These are phyloP conservation scores for barley (Hordeum vulgare) DNA, from an alignment of 176 grass and related monocot genomes.

Conservation along the genomic window MorexV3_pseudomolecules_assembly NC_058521.1:76972828-76973327, in stretches of 20 bases:
- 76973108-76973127: neutral
- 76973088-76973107: neutral
- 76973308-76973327: neutral
- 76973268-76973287: neutral
- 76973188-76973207: constrained; percentile 46
- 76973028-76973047: constrained; percentile 33
- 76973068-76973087: constrained; percentile 10
- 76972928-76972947: constrained; percentile 99
- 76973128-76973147: constrained; percentile 47
- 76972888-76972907: constrained; percentile 89
- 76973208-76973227: constrained; percentile 45
- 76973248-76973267: constrained; percentile 2
- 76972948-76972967: constrained; percentile 90
- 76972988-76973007: constrained; percentile 60
- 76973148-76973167: constrained; percentile 34
- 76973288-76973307: neutral
- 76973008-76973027: constrained; percentile 47
- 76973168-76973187: constrained; percentile 44
- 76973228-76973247: constrained; percentile 2
- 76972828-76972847: neutral
- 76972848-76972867: neutral
- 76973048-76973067: neutral
- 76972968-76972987: constrained; percentile 78
- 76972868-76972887: neutral
- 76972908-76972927: constrained; percentile 73